Evolutionary conservation across 2,329 filamentous ascomycete genomes (phyloP).

Genomic region (Geosmithia morbida): DNA sequence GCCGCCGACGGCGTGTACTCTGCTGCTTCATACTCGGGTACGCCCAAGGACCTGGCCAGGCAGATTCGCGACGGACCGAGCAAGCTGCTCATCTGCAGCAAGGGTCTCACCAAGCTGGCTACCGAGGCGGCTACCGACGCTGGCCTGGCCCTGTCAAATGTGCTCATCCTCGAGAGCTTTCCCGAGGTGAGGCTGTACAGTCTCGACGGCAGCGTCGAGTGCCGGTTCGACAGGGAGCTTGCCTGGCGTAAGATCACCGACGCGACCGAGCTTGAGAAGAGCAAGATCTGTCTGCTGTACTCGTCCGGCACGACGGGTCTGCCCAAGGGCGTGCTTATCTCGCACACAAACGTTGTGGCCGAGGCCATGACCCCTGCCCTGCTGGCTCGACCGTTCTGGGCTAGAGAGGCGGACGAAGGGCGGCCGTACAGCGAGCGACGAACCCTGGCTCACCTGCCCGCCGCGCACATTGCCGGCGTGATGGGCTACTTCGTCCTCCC

Average conservation of each 20-base stretch:
- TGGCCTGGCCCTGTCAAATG: slow-evolving; percentile 25
- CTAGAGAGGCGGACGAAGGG: slow-evolving; percentile 9
- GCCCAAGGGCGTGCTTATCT: slow-evolving; percentile 30
- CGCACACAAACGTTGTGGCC: slow-evolving; percentile 28
- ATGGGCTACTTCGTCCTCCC: slow-evolving; percentile 26
- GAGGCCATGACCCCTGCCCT: slow-evolving; percentile 15
- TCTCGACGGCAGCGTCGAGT: slow-evolving; percentile 7
- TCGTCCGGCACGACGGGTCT: slow-evolving; percentile 33
- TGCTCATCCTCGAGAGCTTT: slow-evolving; percentile 33
- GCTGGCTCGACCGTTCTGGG: slow-evolving; percentile 13
- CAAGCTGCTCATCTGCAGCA: slow-evolving; percentile 27
- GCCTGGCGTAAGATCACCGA: slow-evolving; percentile 41
- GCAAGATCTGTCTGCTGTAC: slow-evolving; percentile 27
- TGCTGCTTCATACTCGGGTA: slow-evolving; percentile 34
- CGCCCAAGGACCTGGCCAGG: slow-evolving; percentile 32
- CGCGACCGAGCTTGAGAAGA: slow-evolving; percentile 22
- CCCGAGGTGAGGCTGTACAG: slow-evolving; percentile 12
- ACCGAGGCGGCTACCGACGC: slow-evolving; percentile 31
- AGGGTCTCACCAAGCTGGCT: slow-evolving; percentile 29
- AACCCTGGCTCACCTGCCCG: slow-evolving; percentile 26
- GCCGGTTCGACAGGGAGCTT: slow-evolving; percentile 19
- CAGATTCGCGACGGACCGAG: slow-evolving; percentile 23
- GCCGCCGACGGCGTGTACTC: slow-evolving; percentile 46
- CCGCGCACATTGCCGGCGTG: slow-evolving; percentile 30
- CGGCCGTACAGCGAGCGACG: slow-evolving; percentile 12